These are phyloP conservation scores for Puya raimondii DNA, from an alignment of 176 grass and related monocot species.

Conservation along the genomic window DNA sequence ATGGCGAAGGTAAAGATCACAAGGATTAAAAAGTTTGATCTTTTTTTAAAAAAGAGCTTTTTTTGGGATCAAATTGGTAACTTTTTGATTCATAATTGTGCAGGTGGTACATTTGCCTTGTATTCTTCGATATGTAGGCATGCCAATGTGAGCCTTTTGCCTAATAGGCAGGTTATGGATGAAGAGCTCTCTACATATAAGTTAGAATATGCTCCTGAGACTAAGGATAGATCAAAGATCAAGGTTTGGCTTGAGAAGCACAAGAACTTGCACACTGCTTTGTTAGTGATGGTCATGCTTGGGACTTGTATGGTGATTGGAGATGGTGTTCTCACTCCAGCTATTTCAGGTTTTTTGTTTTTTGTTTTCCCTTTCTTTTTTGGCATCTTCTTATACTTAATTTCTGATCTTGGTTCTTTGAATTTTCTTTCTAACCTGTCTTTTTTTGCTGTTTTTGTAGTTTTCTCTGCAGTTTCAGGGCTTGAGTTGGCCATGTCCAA, in stretches of 20 bases:
- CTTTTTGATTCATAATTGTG: slow-evolving; percentile 7
- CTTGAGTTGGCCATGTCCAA: slow-evolving; percentile 85
- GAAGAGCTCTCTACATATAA: slow-evolving; percentile 96
- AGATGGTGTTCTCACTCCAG: slow-evolving; percentile 95
- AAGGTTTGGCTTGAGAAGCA: slow-evolving; percentile 89
- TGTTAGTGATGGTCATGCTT: slow-evolving; percentile 82
- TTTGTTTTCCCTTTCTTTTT: background rate
- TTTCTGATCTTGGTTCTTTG: background rate
- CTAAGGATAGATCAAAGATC: slow-evolving; percentile 35
- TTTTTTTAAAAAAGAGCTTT: background rate
- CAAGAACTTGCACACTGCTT: slow-evolving; percentile 58
- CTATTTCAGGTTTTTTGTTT: slow-evolving; percentile 54
- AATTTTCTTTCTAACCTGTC: background rate
- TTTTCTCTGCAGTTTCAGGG: slow-evolving; percentile 95
- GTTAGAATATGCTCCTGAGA: slow-evolving; percentile 52
- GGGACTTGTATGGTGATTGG: slow-evolving; percentile 99
- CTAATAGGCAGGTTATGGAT: slow-evolving; percentile 81
- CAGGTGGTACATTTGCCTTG: slow-evolving; percentile 89
- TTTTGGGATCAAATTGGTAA: background rate
- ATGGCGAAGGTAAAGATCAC: slow-evolving; percentile 72
- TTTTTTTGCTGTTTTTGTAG: slow-evolving; percentile 31
- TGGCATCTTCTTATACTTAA: slow-evolving; percentile 12
- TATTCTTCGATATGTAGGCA: slow-evolving; percentile 96
- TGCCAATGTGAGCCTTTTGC: slow-evolving; percentile 87
- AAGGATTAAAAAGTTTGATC: background rate